Percentiles rank a stretch among this genome's conserved stretches.
phyloP scores from a whole-genome alignment of 2,329 filamentous ascomycete genomes.

The Penicillium polonicum region DNA sequence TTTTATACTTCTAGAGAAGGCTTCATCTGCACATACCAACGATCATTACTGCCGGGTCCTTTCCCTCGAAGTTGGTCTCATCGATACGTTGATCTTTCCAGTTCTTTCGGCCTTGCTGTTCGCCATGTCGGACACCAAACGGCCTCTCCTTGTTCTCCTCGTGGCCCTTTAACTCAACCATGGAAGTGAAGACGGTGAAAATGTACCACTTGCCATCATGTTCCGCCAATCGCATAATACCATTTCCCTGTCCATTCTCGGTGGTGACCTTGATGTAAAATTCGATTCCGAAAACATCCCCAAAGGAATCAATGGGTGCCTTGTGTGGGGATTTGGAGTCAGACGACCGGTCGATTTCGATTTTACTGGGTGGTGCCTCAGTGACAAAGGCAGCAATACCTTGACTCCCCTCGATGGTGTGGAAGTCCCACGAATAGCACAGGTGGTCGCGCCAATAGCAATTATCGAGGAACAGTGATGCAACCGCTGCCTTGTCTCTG shows the following conservation, averaged over 20 bases:
- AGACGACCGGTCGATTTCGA: conserved; percentile 51
- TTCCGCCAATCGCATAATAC: conserved; percentile 54
- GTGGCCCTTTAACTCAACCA: conserved; percentile 55
- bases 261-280: conserved; percentile 59
- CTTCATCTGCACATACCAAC: conserved; percentile 50
- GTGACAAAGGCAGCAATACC: conserved; percentile 39
- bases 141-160: conserved; percentile 56
- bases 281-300: conserved; percentile 54
- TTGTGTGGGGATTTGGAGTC: conserved; percentile 47
- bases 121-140: conserved; percentile 58
- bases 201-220: conserved; percentile 56
- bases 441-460: conserved; percentile 62
- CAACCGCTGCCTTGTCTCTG: conserved; percentile 35
- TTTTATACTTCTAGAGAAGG: neutral
- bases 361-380: conserved; percentile 43
- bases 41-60: conserved; percentile 60
- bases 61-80: conserved; percentile 51
- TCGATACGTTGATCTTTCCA: conserved; percentile 57
- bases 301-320: conserved; percentile 51
- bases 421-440: conserved; percentile 56
- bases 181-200: conserved; percentile 62
- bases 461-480: conserved; percentile 50
- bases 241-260: conserved; percentile 54
- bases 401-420: conserved; percentile 51
- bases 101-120: conserved; percentile 54